Percentiles rank a stretch among this genome's conserved stretches.
These are phyloP conservation scores for Peronospora destructor DNA, from an alignment of 352 stramenopile species.

Conservation along the genomic window DNA sequence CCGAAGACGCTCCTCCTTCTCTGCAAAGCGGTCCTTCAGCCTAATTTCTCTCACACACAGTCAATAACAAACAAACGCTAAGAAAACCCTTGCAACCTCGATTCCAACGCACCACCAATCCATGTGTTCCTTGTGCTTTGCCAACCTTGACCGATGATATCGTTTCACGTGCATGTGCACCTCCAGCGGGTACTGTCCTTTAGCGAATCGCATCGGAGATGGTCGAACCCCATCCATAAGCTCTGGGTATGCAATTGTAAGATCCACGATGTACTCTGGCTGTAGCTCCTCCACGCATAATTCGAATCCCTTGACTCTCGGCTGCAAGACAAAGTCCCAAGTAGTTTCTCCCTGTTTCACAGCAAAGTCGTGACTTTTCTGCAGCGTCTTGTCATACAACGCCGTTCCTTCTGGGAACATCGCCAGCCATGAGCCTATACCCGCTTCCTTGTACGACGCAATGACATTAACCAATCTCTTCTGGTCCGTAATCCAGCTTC, in stretches of 20 bases:
- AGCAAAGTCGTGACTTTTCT: constrained; percentile 54
- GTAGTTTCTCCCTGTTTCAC: constrained; percentile 32
- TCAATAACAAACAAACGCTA: background rate
- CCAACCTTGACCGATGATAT: constrained; percentile 40
- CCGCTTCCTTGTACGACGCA: constrained; percentile 42
- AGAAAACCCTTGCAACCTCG: background rate
- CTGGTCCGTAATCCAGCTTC: constrained; percentile 63
- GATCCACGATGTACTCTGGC: constrained; percentile 60
- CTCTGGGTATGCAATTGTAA: constrained; percentile 74
- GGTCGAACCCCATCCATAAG: constrained; percentile 58
- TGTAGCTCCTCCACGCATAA: constrained; percentile 59
- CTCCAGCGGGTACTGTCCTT: constrained; percentile 57
- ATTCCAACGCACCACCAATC: constrained; percentile 33
- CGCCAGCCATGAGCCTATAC: constrained; percentile 47
- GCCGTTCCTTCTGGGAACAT: constrained; percentile 81
- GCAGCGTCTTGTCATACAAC: constrained; percentile 60
- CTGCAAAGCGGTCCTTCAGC: constrained; percentile 59
- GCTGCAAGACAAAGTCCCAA: constrained; percentile 68
- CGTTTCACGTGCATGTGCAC: constrained; percentile 71
- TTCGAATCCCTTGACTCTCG: constrained; percentile 59
- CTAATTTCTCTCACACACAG: constrained; percentile 14
- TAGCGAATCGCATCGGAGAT: constrained; percentile 56
- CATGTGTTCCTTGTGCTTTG: constrained; percentile 43
- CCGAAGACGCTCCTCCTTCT: constrained; percentile 63
- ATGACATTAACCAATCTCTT: constrained; percentile 41